Percentiles rank a stretch among this genome's conserved stretches.
These are phyloP conservation scores for Aspergillus heteromorphus DNA, from an alignment of 495 filamentous ascomycete genomes.

Conservation along the genomic window DNA sequence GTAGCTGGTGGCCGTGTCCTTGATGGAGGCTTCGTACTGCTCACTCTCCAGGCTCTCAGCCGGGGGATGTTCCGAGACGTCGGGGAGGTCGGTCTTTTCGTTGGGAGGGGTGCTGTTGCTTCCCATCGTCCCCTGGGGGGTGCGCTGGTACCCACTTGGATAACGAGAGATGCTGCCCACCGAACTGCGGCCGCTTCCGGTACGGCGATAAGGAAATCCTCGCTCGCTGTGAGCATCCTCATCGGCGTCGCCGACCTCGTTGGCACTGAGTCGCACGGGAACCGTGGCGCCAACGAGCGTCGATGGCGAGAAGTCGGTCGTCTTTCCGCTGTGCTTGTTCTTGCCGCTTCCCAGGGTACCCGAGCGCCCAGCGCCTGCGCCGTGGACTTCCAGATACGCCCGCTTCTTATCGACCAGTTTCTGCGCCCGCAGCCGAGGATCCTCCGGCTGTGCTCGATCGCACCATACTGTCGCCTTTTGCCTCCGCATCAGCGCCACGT, in stretches of 20 bases:
- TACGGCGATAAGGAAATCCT: slow-evolving; percentile 60
- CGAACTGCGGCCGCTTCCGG: slow-evolving; percentile 75
- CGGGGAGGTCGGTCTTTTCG: slow-evolving; percentile 46
- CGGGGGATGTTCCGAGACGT: slow-evolving; percentile 49
- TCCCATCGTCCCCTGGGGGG: slow-evolving; percentile 60
- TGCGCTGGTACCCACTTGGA: slow-evolving; percentile 45
- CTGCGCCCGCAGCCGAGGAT: slow-evolving; percentile 73
- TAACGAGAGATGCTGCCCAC: slow-evolving; percentile 61
- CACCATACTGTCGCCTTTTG: slow-evolving; percentile 99
- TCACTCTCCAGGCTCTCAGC: slow-evolving; percentile 35
- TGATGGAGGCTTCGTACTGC: slow-evolving; percentile 33
- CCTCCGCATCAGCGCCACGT: slow-evolving; percentile 88
- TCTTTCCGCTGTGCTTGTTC: slow-evolving; percentile 70
- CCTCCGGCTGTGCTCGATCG: slow-evolving; percentile 88
- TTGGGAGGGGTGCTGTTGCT: slow-evolving; percentile 61
- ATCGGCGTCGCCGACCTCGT: slow-evolving; percentile 83
- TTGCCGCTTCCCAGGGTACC: slow-evolving; percentile 67
- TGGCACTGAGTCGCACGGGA: slow-evolving; percentile 86
- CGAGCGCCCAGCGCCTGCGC: slow-evolving; percentile 43
- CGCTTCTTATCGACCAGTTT: slow-evolving; percentile 78
- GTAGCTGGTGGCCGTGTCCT: slow-evolving; percentile 38
- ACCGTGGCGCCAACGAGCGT: slow-evolving; percentile 74
- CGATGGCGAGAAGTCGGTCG: slow-evolving; percentile 65
- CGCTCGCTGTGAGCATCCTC: slow-evolving; percentile 58
- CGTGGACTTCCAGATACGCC: slow-evolving; percentile 75